Percentiles rank a stretch among this genome's conserved stretches.
These are phyloP conservation scores for Paxillus involutus DNA, from an alignment of 768 basidiomycete species.

Conservation along the genomic window DNA sequence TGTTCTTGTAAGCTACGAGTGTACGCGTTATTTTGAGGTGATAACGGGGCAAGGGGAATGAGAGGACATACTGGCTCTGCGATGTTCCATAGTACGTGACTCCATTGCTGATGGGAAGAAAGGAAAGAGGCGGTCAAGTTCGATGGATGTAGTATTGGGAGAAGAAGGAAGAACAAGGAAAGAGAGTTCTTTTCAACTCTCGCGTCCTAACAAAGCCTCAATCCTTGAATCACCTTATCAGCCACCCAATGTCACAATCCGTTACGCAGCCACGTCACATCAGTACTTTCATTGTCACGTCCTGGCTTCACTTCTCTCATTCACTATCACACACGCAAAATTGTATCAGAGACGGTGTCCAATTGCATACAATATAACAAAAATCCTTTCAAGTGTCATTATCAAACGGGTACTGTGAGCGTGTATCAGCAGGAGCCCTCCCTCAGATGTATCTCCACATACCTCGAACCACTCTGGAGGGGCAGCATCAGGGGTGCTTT, in stretches of 20 bases:
- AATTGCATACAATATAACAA: conserved; percentile 8
- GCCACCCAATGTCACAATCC: conserved; percentile 20
- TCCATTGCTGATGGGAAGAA: conserved; percentile 39
- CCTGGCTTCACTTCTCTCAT: too few species aligned
- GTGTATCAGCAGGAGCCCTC: conserved; percentile 16
- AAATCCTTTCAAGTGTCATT: conserved; percentile 47
- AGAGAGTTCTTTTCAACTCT: conserved; percentile 10
- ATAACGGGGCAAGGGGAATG: conserved; percentile 6
- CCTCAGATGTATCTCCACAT: conserved; percentile 24
- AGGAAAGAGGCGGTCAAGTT: neutral
- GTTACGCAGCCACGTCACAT: conserved; percentile 21
- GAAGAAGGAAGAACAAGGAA: conserved; percentile 4
- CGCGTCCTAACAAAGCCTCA: conserved; percentile 15
- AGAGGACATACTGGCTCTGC: conserved; percentile 61
- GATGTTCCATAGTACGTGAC: conserved; percentile 72
- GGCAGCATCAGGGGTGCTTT: conserved; percentile 68
- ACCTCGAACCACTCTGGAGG: conserved; percentile 87
- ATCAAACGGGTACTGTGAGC: conserved; percentile 73
- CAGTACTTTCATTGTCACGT: neutral
- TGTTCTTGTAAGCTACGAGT: conserved; percentile 82
- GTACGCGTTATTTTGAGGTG: conserved; percentile 38
- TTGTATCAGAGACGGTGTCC: conserved; percentile 1
- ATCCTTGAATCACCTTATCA: conserved; percentile 25
- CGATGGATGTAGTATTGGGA: conserved; percentile 4
- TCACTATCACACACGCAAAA: neutral